Evolutionary conservation across 345 rosid genomes (phyloP).

Genomic region (Lepidium didymum): DNA sequence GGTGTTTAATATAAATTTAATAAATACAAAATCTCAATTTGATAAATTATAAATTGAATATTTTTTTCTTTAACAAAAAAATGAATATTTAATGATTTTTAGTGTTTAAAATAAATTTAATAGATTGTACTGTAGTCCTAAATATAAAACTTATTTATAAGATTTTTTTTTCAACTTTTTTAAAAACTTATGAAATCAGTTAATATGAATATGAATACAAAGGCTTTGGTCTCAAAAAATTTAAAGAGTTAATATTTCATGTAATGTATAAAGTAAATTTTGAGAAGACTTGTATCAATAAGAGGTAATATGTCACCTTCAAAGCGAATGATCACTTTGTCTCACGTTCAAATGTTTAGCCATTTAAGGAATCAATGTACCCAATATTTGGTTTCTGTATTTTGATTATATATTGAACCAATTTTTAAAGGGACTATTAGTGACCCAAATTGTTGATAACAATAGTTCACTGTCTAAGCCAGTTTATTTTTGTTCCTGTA

Average conservation of each 20-base stretch:
- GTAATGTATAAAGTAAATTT: neutral
- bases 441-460: neutral
- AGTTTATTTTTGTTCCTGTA: neutral
- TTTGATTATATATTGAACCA: neutral
- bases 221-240: no score
- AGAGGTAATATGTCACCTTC: constrained; percentile 4
- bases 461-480: neutral
- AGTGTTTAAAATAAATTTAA: no score
- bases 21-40: no score
- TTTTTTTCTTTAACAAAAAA: no score
- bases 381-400: neutral
- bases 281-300: neutral
- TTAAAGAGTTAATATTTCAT: neutral
- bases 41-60: no score
- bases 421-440: neutral
- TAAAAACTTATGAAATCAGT: neutral
- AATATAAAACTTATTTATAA: no score
- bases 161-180: no score
- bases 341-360: constrained; percentile 12
- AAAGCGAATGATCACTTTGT: neutral
- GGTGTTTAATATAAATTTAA: no score
- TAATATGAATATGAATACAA: neutral
- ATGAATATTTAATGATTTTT: no score
- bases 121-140: no score
- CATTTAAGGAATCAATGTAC: neutral